phyloP scores from a whole-genome alignment of 176 grass and related monocot genomes.

The Cenchrus americanus region DNA sequence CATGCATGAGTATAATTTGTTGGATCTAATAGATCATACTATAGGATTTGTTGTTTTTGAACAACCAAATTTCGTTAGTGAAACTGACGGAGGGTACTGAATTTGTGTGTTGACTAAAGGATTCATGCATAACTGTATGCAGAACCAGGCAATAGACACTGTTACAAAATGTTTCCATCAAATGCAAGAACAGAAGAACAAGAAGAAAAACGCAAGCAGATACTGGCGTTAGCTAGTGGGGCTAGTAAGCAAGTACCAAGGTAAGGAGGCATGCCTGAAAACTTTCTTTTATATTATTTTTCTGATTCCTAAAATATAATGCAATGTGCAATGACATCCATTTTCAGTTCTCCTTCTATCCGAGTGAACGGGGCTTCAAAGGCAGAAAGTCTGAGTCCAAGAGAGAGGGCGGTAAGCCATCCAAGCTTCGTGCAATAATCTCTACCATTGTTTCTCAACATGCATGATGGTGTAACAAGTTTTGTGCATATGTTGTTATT shows the following conservation, averaged over 20 bases:
- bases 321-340: slow-evolving; percentile 21
- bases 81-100: slow-evolving; percentile 7
- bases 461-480: slow-evolving; percentile 6
- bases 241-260: slow-evolving; percentile 65
- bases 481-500: slow-evolving; percentile 40
- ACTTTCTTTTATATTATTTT: slow-evolving; percentile 14
- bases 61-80: slow-evolving; percentile 10
- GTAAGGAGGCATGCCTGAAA: slow-evolving; percentile 50
- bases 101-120: slow-evolving; percentile 18
- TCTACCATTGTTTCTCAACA: slow-evolving; percentile 16
- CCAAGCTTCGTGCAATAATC: slow-evolving; percentile 31
- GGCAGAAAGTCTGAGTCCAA: slow-evolving; percentile 90
- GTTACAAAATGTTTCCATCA: slow-evolving; percentile 88
- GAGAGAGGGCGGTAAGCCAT: slow-evolving; percentile 88
- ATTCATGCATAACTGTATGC: slow-evolving; percentile 29
- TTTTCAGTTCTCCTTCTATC: slow-evolving; percentile 68
- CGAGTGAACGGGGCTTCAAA: slow-evolving; percentile 67
- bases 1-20: slow-evolving; percentile 16
- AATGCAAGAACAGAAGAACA: slow-evolving; percentile 95
- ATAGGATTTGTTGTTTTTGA: slow-evolving; percentile 24
- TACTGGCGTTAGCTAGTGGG: slow-evolving; percentile 76
- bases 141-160: slow-evolving; percentile 63
- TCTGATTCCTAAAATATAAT: slow-evolving; percentile 24
- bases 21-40: slow-evolving; percentile 31
- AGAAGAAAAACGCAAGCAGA: slow-evolving; percentile 85